A percentile compares a stretch with the other conserved stretches of the same genome.
Evolutionary conservation across 768 basidiomycete genomes (phyloP).

Genomic region (Russula virescens): DNA sequence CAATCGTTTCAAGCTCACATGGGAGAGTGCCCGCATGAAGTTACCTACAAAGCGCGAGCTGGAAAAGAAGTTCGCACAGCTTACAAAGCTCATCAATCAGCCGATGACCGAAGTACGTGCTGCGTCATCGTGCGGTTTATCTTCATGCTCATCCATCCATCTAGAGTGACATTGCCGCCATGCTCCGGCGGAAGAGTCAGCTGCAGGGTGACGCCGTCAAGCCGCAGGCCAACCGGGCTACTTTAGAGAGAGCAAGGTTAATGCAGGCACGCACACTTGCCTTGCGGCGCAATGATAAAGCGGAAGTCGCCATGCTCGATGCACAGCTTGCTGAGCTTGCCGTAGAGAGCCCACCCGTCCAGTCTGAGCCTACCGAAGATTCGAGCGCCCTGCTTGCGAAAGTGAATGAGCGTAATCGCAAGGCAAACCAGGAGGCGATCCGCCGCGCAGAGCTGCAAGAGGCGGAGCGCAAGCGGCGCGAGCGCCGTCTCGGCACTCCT

Average conservation of each 20-base stretch:
- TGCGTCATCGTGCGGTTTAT: constrained; percentile 1
- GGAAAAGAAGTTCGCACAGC: constrained; percentile 58
- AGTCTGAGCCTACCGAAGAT: constrained; percentile 24
- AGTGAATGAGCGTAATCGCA: constrained; percentile 88
- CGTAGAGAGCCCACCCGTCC: constrained; percentile 20
- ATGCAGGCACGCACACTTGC: constrained; percentile 71
- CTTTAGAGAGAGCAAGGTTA: constrained; percentile 62
- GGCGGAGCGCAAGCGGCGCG: constrained; percentile 62
- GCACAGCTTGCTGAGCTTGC: constrained; percentile 53
- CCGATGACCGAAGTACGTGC: constrained; percentile 66
- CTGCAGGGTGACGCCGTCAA: constrained; percentile 28
- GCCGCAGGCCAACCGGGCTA: constrained; percentile 34
- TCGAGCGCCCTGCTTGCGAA: constrained; percentile 48
- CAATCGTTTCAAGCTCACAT: constrained; percentile 47
- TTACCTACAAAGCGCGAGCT: constrained; percentile 63
- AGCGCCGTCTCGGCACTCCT: constrained; percentile 53
- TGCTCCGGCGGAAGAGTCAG: constrained; percentile 60
- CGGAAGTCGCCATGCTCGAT: constrained; percentile 58
- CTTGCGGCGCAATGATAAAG: constrained; percentile 60
- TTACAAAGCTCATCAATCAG: constrained; percentile 52
- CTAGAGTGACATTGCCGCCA: constrained; percentile 81
- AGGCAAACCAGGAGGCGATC: constrained; percentile 75
- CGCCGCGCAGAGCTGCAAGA: constrained; percentile 68
- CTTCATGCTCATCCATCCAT: constrained; percentile 7
- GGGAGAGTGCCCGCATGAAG: constrained; percentile 47